Base-by-base conservation (phyloP, 805 yeast genomes). In the Vanderwaltozyma verrucispora region DNA sequence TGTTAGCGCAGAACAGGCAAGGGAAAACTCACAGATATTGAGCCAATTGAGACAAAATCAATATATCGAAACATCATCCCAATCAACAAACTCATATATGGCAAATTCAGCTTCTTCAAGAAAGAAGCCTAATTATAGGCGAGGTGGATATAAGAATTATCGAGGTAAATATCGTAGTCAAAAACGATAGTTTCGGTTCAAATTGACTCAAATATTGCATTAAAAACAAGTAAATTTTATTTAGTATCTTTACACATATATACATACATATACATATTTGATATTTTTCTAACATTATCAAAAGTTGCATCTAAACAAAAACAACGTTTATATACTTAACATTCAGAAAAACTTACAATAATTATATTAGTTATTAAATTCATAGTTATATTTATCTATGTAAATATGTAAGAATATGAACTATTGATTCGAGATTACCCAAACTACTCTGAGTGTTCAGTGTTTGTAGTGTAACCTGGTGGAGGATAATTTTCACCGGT, bases 11-110 rank as follows among this genome's bases (percentile, higher is more conserved):
- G 50, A 41, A 4, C 51, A 45, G 30, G 37, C 27, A 12, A 33
- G 37, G 24, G 42, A 45, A 23, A 44, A 48, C 25, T 45, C 47
- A n/a, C 47, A 38, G 26, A 49, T 52, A 19, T 34, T 54, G 8
- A 41, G 35, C 23, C 55, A 49, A 29, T 38, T 51, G 9, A 34
- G 53, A 14, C 32, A 32, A 21, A 46, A 47, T 21, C 49, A 49
- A 25, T 25, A 24, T 15, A 18, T n/a, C 3, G 26, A 15, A 10
- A 19, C 25, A 10, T 3, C 16, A 3, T 14, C 19, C 13, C 19
- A 30, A 7, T 35, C 24, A 4, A 11, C 36, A 11, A 31, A 32
- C n/a, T 31, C 45, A 25, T 35, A 35, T 14, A 35, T 35, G 33
- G 37, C 37, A 7, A 35, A 35, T 18, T 29, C 37, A 5, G n/a